These are phyloP conservation scores for Cyclotella atomus DNA, from an alignment of 108 stramenopile genomes.

Conservation along the genomic window DNA sequence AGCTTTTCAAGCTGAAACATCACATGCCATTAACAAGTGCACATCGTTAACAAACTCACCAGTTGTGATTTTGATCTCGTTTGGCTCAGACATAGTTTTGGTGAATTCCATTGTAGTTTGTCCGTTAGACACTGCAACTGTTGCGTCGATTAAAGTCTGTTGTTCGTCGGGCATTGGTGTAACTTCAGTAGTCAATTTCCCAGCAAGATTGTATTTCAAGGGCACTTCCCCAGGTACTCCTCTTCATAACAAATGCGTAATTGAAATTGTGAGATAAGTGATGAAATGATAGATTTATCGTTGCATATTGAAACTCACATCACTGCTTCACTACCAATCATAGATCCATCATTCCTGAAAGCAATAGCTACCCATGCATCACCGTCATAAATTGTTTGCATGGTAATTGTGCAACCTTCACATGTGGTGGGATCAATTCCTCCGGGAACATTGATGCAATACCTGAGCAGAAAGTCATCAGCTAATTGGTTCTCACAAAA, in stretches of 20 bases:
- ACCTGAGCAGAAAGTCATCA: conserved; percentile 1
- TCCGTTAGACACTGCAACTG: conserved; percentile 40
- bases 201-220: conserved; percentile 56
- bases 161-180: conserved; percentile 33
- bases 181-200: conserved; percentile 33
- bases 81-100: conserved; percentile 62
- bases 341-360: conserved; percentile 20
- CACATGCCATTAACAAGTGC: too few relatives aligned
- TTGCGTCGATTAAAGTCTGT: conserved; percentile 71
- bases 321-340: conserved; percentile 38
- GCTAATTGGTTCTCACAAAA: conserved; percentile 17
- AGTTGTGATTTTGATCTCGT: conserved; percentile 56
- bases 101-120: conserved; percentile 69
- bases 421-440: background rate
- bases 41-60: too few relatives aligned
- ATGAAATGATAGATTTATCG: background rate
- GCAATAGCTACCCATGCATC: conserved; percentile 33
- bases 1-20: too few relatives aligned
- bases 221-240: conserved; percentile 39
- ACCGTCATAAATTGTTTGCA: conserved; percentile 24
- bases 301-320: conserved; percentile 10
- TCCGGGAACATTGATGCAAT: conserved; percentile 13
- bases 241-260: too few relatives aligned
- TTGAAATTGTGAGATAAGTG: too few relatives aligned
- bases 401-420: conserved; percentile 19